Percentiles rank a stretch among this genome's conserved stretches.
phyloP scores from a whole-genome alignment of 352 stramenopile species.

The Pythium myriotylum region DNA sequence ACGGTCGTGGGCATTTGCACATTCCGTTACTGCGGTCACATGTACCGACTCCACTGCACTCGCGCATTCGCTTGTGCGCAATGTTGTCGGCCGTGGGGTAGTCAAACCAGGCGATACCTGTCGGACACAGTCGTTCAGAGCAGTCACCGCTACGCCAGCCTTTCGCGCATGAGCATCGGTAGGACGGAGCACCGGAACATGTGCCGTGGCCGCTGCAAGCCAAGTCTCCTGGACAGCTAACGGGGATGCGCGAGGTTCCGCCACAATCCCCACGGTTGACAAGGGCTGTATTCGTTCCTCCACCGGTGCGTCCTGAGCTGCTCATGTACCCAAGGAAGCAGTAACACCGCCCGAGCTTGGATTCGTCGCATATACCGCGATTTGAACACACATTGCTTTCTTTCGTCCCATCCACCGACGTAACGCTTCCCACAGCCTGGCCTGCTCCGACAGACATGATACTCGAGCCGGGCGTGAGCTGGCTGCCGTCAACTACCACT shows the following conservation, averaged over 20 bases:
- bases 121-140: constrained; percentile 65
- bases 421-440: constrained; percentile 30
- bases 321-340: constrained; percentile 70
- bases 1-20: constrained; percentile 76
- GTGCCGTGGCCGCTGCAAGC: constrained; percentile 78
- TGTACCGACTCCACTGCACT: constrained; percentile 66
- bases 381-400: constrained; percentile 71
- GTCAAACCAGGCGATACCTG: constrained; percentile 62
- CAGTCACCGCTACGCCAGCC: constrained; percentile 82
- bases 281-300: constrained; percentile 36
- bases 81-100: constrained; percentile 59
- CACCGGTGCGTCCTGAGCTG: constrained; percentile 59
- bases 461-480: constrained; percentile 36
- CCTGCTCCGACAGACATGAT: constrained; percentile 31
- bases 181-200: constrained; percentile 56
- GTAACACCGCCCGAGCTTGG: constrained; percentile 56
- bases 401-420: constrained; percentile 62
- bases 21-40: constrained; percentile 71
- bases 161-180: constrained; percentile 66
- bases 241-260: constrained; percentile 50
- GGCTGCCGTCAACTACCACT: constrained; percentile 40
- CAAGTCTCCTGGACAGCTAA: constrained; percentile 68
- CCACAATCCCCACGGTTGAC: constrained; percentile 75
- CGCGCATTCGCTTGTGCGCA: constrained; percentile 46
- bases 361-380: constrained; percentile 61